phyloP scores from a whole-genome alignment of 2,329 filamentous ascomycete species.

The Ophiostoma ulmi region DNA sequence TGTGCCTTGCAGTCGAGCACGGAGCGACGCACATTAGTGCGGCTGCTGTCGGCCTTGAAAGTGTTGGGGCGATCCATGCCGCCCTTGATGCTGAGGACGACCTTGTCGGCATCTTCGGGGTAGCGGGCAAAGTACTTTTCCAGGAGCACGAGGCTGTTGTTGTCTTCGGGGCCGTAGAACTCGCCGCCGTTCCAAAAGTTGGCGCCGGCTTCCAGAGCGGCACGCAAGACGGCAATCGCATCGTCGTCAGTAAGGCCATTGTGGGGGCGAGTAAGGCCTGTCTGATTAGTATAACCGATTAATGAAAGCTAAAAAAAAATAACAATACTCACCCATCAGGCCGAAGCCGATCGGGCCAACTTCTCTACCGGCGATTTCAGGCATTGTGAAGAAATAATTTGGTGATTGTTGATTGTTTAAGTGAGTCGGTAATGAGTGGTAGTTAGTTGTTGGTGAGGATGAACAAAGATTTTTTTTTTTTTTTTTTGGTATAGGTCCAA shows the following conservation, averaged over 20 bases:
- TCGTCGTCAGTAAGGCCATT: slow-evolving; percentile 41
- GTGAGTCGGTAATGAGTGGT: neutral
- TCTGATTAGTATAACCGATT: neutral
- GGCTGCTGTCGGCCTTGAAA: slow-evolving; percentile 46
- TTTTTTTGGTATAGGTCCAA: neutral
- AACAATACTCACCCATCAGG: slow-evolving; percentile 30
- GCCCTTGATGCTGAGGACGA: slow-evolving; percentile 60
- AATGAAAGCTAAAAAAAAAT: too few relatives aligned
- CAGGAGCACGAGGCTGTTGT: slow-evolving; percentile 55
- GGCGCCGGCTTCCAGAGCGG: slow-evolving; percentile 42
- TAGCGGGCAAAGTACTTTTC: slow-evolving; percentile 59
- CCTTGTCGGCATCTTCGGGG: slow-evolving; percentile 57
- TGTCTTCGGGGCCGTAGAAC: slow-evolving; percentile 57
- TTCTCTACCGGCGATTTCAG: slow-evolving; percentile 32
- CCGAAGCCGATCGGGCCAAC: slow-evolving; percentile 33
- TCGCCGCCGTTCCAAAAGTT: slow-evolving; percentile 60
- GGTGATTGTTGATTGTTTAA: neutral
- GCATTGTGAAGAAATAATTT: slow-evolving; percentile 27
- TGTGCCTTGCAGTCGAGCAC: slow-evolving; percentile 52
- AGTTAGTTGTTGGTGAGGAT: neutral
- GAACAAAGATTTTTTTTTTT: neutral
- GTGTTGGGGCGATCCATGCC: slow-evolving; percentile 31
- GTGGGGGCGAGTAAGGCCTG: slow-evolving; percentile 42
- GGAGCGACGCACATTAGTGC: slow-evolving; percentile 50
- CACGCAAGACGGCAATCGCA: slow-evolving; percentile 51